phyloP scores from a whole-genome alignment of 495 filamentous ascomycete genomes.

The Aspergillus bridgeri region DNA sequence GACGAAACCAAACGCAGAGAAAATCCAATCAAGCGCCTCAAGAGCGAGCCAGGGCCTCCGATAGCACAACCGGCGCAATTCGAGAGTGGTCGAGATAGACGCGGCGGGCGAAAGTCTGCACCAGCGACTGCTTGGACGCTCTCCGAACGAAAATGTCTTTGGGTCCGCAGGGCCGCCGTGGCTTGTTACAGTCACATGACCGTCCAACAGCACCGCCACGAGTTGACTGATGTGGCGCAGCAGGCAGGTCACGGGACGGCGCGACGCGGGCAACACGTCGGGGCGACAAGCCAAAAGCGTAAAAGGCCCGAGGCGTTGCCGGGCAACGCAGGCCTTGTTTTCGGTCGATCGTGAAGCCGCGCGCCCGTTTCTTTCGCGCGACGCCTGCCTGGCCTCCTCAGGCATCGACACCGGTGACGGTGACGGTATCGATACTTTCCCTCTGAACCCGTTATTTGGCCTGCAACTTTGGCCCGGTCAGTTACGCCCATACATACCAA shows the following conservation, averaged over 20 bases:
- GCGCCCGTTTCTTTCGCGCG: slow-evolving; percentile 19
- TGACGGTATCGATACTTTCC: slow-evolving; percentile 25
- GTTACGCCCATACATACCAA: neutral
- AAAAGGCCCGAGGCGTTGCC: slow-evolving; percentile 17
- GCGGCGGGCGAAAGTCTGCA: neutral
- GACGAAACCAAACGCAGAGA: neutral
- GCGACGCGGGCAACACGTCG: slow-evolving; percentile 16
- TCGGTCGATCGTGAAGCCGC: slow-evolving; percentile 19
- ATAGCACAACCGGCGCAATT: slow-evolving; percentile 8
- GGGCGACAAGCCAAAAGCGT: slow-evolving; percentile 1
- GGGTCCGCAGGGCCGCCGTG: slow-evolving; percentile 12
- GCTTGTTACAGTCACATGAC: slow-evolving; percentile 12
- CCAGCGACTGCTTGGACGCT: neutral
- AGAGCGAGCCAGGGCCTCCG: neutral
- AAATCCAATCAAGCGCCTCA: neutral
- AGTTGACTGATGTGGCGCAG: slow-evolving; percentile 8
- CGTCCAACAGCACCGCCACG: slow-evolving; percentile 13
- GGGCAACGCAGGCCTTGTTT: slow-evolving; percentile 14
- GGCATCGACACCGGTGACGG: slow-evolving; percentile 12
- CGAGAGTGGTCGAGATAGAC: slow-evolving; percentile 9
- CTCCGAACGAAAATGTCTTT: slow-evolving; percentile 25
- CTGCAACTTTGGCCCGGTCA: neutral
- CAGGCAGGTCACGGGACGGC: slow-evolving; percentile 12
- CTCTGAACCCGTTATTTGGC: neutral
- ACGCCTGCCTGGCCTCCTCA: slow-evolving; percentile 20